A percentile compares a stretch with the other conserved stretches of the same genome.
These are phyloP conservation scores for Russula olivacea DNA, from an alignment of 768 basidiomycete genomes.

Conservation along the genomic window DNA sequence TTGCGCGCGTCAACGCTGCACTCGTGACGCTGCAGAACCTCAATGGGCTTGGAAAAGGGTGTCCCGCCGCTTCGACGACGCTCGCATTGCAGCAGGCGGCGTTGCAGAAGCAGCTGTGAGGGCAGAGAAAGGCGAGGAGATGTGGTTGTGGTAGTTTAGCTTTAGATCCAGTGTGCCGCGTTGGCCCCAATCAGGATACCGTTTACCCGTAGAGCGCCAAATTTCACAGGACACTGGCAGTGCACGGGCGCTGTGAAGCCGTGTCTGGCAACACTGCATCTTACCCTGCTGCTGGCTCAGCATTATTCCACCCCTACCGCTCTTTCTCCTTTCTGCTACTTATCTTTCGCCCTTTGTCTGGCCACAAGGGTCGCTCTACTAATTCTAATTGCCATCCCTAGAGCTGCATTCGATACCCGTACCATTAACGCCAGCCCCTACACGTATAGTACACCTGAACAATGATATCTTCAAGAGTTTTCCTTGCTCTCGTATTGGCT, in stretches of 20 bases:
- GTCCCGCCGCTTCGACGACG: constrained; percentile 60
- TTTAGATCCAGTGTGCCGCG: too few species aligned
- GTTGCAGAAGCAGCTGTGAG: constrained; percentile 11
- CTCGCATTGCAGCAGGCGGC: constrained; percentile 29
- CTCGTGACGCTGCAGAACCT: constrained; percentile 71
- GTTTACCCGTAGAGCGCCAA: too few species aligned
- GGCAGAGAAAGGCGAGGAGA: too few species aligned
- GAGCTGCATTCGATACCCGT: background rate
- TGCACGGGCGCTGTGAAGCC: too few species aligned
- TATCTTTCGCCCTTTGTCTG: background rate
- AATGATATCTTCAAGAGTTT: background rate
- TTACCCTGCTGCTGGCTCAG: background rate
- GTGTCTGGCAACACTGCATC: background rate
- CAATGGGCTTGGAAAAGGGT: constrained; percentile 59
- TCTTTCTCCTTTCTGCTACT: background rate
- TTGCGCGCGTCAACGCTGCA: constrained; percentile 53
- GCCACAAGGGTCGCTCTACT: background rate
- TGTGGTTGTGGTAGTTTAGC: too few species aligned
- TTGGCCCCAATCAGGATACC: too few species aligned
- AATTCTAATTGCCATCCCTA: background rate
- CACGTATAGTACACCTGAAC: background rate
- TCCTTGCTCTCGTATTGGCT: background rate
- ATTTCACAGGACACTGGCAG: too few species aligned
- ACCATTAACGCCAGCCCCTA: background rate
- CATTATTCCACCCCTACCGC: background rate